Evolutionary conservation across 2,329 filamentous ascomycete species (phyloP).

Genomic region (Sphaceloma murrayae): DNA sequence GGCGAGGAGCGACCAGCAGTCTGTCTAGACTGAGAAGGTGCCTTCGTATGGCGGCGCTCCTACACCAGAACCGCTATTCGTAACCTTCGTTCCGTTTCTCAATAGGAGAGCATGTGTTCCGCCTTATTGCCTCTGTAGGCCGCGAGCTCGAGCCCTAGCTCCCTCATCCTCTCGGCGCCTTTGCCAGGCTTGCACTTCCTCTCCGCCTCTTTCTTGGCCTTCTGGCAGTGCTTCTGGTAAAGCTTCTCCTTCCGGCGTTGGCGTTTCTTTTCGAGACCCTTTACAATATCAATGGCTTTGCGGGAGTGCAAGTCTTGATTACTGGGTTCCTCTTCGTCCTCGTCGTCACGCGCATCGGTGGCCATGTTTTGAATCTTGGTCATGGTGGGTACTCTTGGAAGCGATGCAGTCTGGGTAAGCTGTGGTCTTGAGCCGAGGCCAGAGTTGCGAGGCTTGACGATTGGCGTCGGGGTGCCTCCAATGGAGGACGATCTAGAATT

Average conservation of each 20-base stretch:
- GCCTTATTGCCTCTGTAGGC: conserved; percentile 58
- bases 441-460: conserved; percentile 31
- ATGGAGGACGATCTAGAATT: conserved; percentile 44
- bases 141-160: conserved; percentile 80
- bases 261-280: conserved; percentile 88
- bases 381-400: conserved; percentile 52
- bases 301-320: conserved; percentile 58
- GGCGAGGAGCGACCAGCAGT: conserved; percentile 19
- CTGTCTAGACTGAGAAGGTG: conserved; percentile 16
- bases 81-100: conserved; percentile 20
- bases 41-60: conserved; percentile 17
- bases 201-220: conserved; percentile 52
- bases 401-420: conserved; percentile 70
- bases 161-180: conserved; percentile 86
- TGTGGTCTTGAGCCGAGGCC: conserved; percentile 44
- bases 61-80: conserved; percentile 15
- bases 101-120: conserved; percentile 40
- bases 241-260: conserved; percentile 89
- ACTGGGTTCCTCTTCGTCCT: conserved; percentile 33
- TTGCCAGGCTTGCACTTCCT: conserved; percentile 60
- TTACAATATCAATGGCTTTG: conserved; percentile 95
- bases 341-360: conserved; percentile 47
- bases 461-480: conserved; percentile 30
- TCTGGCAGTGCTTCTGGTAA: conserved; percentile 79
- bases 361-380: conserved; percentile 24